Evolutionary conservation across 2,329 filamentous ascomycete species (phyloP), one percentile per base, ranked within the genome.

Genomic region (Blastomyces parvus): DNA sequence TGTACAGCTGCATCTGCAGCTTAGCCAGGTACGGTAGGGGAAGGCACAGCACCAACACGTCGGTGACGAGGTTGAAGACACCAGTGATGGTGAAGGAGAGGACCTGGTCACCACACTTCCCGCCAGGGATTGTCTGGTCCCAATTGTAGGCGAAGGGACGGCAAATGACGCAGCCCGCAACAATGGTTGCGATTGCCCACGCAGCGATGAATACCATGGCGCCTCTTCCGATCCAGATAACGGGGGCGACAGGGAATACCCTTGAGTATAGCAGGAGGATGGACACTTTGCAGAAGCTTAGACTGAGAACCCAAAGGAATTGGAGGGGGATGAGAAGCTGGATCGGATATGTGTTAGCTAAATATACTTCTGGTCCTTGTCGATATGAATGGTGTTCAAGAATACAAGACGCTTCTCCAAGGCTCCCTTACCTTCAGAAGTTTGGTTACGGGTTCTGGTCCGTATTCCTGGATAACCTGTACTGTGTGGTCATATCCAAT

Each of bases 171-270:
- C 55, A 58, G 19, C 55, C 55, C 5, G 55, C 55, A n/a, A 68
- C 66, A 17, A 74, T 70, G 1, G 74, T 79, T 4, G 66, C 67
- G 13, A 68, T 64, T 2, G 69, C 61, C 68, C 68, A 68, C n/a
- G 64, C 62, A 2, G 65, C 36, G 44, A 71, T 69, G 25, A 70
- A 58, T 19, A 17, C 38, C 64, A 65, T 66, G 13, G 59, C 59
- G 0, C 65, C 53, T 7, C 62, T 58, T 11, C 67, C 62, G 9
- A 66, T 62, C 64, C 64, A 64, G 8, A 52, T 64, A n/a, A 68
- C 66, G 9, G 36, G 14, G 5, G 13, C 40, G 48, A 60, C 57
- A 17, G 67, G 65, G 44, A 70, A 70, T n/a, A 70, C 67, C 27
- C 63, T 64, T 7, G 67, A 50, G 50, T 70, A 70, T 9, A 70